A percentile compares a stretch with the other conserved stretches of the same genome.
phyloP scores from a whole-genome alignment of 176 grass and related monocot genomes.

The Metroxylon sagu region DNA sequence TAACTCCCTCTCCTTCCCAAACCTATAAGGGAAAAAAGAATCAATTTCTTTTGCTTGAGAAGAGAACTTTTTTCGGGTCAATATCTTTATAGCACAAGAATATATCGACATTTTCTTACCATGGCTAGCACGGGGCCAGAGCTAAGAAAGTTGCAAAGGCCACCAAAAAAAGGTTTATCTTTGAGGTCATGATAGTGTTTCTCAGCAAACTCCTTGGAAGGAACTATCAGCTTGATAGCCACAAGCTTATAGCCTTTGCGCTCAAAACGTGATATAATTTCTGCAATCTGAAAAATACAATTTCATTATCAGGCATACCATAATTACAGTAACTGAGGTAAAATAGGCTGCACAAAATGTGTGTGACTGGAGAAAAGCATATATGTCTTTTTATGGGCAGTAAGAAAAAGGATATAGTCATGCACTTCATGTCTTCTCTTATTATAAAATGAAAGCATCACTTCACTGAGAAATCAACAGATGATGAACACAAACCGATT shows the following conservation, averaged over 20 bases:
- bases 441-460: no score
- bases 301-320: neutral
- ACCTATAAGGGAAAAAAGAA: constrained; percentile 36
- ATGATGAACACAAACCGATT: no score
- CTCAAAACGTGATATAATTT: constrained; percentile 77
- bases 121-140: constrained; percentile 87
- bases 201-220: constrained; percentile 72
- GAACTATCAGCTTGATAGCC: constrained; percentile 78
- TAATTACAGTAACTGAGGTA: no score
- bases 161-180: constrained; percentile 84
- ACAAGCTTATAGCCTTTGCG: constrained; percentile 89
- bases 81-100: no score
- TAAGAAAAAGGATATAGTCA: no score
- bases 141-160: constrained; percentile 82
- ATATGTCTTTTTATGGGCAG: no score
- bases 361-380: no score
- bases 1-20: constrained; percentile 96
- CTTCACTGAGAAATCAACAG: no score
- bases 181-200: constrained; percentile 88
- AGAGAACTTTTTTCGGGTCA: no score
- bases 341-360: no score
- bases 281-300: constrained; percentile 49
- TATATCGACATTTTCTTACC: constrained; percentile 34
- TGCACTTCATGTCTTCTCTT: no score
- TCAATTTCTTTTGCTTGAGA: no score